A percentile compares a stretch with the other conserved stretches of the same genome.
These are phyloP conservation scores for Puccinellia tenuiflora DNA, from an alignment of 176 grass and related monocot species.

Conservation along the genomic window DNA sequence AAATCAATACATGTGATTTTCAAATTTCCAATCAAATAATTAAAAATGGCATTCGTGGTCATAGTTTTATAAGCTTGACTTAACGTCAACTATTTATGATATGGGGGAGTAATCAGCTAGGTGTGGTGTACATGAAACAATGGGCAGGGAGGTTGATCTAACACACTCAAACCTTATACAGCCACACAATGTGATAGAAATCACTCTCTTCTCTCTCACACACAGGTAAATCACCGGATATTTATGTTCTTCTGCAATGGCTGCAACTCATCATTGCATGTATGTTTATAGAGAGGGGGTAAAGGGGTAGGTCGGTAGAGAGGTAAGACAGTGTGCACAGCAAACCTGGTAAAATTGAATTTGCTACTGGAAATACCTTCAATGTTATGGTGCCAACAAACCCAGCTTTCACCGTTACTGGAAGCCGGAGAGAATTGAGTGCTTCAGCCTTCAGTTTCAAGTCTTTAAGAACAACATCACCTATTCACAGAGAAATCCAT, in stretches of 20 bases:
- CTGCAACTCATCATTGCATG: too few relatives aligned
- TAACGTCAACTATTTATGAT: background rate
- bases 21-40: background rate
- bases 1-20: background rate
- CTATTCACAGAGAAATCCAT: conserved; percentile 42
- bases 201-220: too few relatives aligned
- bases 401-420: conserved; percentile 97
- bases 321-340: too few relatives aligned
- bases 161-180: background rate
- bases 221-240: too few relatives aligned
- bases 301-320: too few relatives aligned
- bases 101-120: background rate
- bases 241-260: too few relatives aligned
- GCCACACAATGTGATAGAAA: background rate
- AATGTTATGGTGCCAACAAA: conserved; percentile 98
- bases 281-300: too few relatives aligned
- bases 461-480: conserved; percentile 97
- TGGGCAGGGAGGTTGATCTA: background rate
- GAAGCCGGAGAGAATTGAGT: conserved; percentile 88
- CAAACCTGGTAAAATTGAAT: too few relatives aligned
- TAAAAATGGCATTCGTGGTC: background rate
- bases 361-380: conserved; percentile 45
- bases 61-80: background rate
- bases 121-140: background rate
- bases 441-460: conserved; percentile 97